Evolutionary conservation across 805 yeast genomes (phyloP), one percentile per base, ranked within the genome.

Genomic region (Ogataea minuta): DNA sequence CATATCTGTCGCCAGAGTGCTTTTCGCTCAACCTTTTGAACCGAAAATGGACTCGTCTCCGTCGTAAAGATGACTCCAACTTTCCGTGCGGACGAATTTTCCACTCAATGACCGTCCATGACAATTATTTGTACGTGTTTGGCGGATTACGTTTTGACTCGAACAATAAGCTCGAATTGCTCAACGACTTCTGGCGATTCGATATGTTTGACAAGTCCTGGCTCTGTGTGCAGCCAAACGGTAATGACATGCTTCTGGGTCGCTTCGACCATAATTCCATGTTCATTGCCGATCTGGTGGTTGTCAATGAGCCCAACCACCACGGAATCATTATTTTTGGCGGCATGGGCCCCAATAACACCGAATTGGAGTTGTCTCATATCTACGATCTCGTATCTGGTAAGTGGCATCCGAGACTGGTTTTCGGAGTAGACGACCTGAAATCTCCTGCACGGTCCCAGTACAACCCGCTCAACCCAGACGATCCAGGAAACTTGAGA

Each of bases 101-200:
- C 53, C 90, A 81, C 49, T 72, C 85, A 3, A 59, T 83, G 40
- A 62, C 74, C 12, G 72, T 71, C 30, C 60, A 68, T 38, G 73
- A 71, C 24, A 70, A 75, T 31, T 67, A 71, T 30, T 43, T 83
- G 2, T 84, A 74, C 54, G 50, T 82, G 2, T 77, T 72, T 53
- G 93, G 95, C 20, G 95, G 95, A 1, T 55, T 84, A 20, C 58
- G 64, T 0, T 62, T 75, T 7, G 63, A 67, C 30, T 58, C 60
- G 24, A 56, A 53, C 5, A 59, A 65, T 34, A 67, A 66, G 33
- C 46, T 72, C 11, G 54, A 58, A 9, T 76, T 85, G 0, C 56
- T 72, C 5, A 80, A 80, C 50, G 93, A 85, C 49, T 59, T 82
- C 17, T 85, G 93, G 91, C 72, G 72, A 49, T 77, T 81, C 48